A percentile compares a stretch with the other conserved stretches of the same genome.
Conservation (phyloP, 2,329 filamentous ascomycete genomes). For the Chrysoporthe austroafricana region DNA sequence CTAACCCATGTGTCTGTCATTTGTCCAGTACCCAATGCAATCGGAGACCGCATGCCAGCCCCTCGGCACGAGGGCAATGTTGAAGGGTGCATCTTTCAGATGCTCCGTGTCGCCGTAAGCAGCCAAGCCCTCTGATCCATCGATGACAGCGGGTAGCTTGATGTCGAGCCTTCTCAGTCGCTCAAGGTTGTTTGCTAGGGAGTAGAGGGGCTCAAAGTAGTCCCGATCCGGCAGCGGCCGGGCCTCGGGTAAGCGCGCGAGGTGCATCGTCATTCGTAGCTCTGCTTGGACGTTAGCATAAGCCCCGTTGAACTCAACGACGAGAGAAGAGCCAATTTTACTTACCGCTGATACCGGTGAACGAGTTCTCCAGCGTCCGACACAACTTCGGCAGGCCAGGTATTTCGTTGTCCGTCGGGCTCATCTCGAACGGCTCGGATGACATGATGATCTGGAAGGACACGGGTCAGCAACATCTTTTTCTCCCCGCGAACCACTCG, state of each 20-base stretch:
- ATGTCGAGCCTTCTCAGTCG: conserved; percentile 16
- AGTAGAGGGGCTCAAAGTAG: conserved; percentile 4
- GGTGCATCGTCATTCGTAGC: conserved; percentile 17
- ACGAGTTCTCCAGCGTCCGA: not conserved
- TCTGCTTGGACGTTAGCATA: not conserved
- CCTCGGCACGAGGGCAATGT: conserved; percentile 8
- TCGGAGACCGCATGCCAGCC: conserved; percentile 5
- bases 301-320: too few relatives aligned
- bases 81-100: conserved; percentile 12
- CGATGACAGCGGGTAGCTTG: not conserved
- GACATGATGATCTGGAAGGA: not conserved
- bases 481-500: too few relatives aligned
- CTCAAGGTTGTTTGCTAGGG: not conserved
- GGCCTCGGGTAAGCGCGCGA: not conserved
- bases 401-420: not conserved
- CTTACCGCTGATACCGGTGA: conserved; percentile 16
- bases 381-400: not conserved
- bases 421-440: not conserved
- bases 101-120: not conserved
- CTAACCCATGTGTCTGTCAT: not conserved
- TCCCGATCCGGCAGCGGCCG: not conserved
- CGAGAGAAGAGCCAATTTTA: too few relatives aligned
- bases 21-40: not conserved
- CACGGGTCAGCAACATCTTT: not conserved
- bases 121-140: too few relatives aligned